phyloP scores from a whole-genome alignment of 1,139 yeast genomes.

The Geotrichum aggregatum region DNA sequence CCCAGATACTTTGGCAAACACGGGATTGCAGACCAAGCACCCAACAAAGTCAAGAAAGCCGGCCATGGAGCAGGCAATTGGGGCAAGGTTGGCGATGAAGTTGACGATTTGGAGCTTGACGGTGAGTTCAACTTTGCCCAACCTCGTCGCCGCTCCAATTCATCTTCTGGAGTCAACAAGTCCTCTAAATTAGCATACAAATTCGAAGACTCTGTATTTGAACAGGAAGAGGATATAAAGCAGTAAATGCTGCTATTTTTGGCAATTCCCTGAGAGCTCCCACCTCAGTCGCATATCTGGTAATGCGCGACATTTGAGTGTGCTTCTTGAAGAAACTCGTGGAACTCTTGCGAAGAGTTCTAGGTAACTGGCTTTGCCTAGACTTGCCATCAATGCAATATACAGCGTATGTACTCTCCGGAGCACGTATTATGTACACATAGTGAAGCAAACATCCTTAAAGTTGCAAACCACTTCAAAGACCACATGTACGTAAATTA shows the following conservation, averaged over 20 bases:
- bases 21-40: conserved; percentile 62
- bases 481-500: no score
- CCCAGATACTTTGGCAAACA: conserved; percentile 74
- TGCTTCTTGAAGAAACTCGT: no score
- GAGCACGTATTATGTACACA: no score
- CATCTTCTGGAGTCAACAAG: conserved; percentile 44
- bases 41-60: conserved; percentile 71
- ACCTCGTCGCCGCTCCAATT: conserved; percentile 43
- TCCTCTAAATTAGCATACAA: conserved; percentile 5
- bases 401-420: no score
- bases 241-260: background rate
- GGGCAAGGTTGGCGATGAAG: conserved; percentile 43
- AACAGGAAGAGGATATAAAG: background rate
- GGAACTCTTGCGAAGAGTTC: no score
- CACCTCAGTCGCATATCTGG: no score
- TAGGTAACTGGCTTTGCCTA: no score
- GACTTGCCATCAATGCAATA: no score
- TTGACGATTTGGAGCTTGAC: conserved; percentile 39
- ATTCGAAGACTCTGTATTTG: background rate
- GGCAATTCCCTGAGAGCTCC: no score
- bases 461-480: no score
- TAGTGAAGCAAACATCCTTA: no score
- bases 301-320: no score
- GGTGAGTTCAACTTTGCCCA: conserved; percentile 42
- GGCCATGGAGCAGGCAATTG: conserved; percentile 71